Conservation (phyloP, 805 yeast species). For the Pichia californica region DNA sequence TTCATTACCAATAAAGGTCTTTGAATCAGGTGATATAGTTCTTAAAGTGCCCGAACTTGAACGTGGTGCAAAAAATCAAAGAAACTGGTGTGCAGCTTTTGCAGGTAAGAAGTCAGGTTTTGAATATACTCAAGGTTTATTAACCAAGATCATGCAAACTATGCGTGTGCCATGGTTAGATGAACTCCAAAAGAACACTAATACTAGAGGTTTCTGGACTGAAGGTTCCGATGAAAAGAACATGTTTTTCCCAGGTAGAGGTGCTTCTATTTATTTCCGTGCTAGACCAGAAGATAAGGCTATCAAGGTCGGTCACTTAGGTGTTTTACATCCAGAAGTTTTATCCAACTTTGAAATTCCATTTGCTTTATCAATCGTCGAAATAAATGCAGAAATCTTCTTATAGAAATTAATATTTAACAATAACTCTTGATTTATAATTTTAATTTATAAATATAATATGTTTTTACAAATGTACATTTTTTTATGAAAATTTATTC, state of each 20-base stretch:
- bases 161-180: conserved; percentile 82
- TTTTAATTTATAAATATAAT: background rate
- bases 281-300: conserved; percentile 50
- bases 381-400: conserved; percentile 83
- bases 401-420: conserved; percentile 34
- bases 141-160: conserved; percentile 94
- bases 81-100: conserved; percentile 90
- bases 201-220: conserved; percentile 80
- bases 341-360: conserved; percentile 82
- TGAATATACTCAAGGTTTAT: conserved; percentile 87
- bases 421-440: too few species aligned
- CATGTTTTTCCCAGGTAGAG: conserved; percentile 95
- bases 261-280: conserved; percentile 81
- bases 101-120: conserved; percentile 96
- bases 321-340: conserved; percentile 95
- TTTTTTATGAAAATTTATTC: too few species aligned
- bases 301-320: conserved; percentile 70
- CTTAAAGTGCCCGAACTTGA: conserved; percentile 70
- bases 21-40: conserved; percentile 93
- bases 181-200: conserved; percentile 40
- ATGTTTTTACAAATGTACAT: too few species aligned
- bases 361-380: conserved; percentile 87
- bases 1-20: conserved; percentile 87
- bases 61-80: conserved; percentile 85
- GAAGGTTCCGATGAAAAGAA: conserved; percentile 60